A percentile compares a stretch with the other conserved stretches of the same genome.
phyloP scores from a whole-genome alignment of 179 eudicot species.

The Carnegiea gigantea region DNA sequence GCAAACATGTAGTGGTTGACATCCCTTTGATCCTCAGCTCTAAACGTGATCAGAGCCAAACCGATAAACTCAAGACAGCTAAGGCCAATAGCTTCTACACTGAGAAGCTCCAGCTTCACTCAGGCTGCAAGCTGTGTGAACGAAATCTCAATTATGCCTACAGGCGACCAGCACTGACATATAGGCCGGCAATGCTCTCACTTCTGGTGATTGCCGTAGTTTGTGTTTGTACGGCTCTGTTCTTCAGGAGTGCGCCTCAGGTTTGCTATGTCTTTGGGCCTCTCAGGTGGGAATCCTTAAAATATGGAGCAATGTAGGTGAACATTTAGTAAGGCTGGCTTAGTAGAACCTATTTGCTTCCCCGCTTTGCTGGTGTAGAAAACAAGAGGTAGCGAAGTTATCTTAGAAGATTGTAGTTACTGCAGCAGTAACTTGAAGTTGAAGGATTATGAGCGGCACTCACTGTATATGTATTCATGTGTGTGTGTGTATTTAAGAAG shows the following conservation, averaged over 20 bases:
- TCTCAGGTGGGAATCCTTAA: constrained; percentile 69
- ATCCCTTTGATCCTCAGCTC: constrained; percentile 34
- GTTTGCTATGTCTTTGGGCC: constrained; percentile 53
- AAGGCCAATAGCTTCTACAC: constrained; percentile 49
- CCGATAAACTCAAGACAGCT: constrained; percentile 20
- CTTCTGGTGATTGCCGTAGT: constrained; percentile 85
- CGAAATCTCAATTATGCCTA: constrained; percentile 40
- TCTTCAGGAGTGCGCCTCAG: constrained; percentile 72
- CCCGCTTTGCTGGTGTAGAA: neutral
- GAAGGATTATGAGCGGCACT: neutral
- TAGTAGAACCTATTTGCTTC: neutral
- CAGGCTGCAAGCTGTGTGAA: constrained; percentile 51
- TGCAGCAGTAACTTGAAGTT: neutral
- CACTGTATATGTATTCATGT: constrained; percentile 3
- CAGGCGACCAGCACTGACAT: constrained; percentile 41
- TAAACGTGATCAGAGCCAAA: constrained; percentile 30
- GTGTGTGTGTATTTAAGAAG: constrained; percentile 4
- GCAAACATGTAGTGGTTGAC: constrained; percentile 62
- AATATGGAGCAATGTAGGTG: constrained; percentile 69
- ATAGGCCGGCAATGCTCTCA: constrained; percentile 72
- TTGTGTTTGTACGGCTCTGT: constrained; percentile 80
- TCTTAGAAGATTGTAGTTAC: constrained; percentile 15
- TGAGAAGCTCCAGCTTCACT: constrained; percentile 32
- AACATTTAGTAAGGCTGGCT: neutral
- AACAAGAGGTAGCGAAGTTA: neutral